Evolutionary conservation across 2,329 filamentous ascomycete genomes (phyloP).

Genomic region (Aspergillus awamori): DNA sequence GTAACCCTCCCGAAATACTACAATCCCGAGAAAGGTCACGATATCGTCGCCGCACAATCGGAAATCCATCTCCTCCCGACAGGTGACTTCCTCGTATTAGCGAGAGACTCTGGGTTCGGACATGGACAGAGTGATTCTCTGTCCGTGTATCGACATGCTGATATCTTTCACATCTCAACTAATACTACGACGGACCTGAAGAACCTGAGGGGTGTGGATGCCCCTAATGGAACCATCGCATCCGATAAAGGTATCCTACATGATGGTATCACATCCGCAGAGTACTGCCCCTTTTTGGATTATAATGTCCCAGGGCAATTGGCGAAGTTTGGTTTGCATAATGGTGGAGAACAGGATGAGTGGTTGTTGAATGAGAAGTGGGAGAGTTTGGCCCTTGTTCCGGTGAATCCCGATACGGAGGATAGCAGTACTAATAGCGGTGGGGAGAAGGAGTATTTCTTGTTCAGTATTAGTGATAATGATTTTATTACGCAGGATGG

Average conservation of each 20-base stretch:
- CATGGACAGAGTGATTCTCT: slow-evolving; percentile 56
- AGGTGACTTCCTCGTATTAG: slow-evolving; percentile 67
- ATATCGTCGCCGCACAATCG: slow-evolving; percentile 65
- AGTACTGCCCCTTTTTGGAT: slow-evolving; percentile 68
- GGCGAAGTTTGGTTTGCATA: slow-evolving; percentile 67
- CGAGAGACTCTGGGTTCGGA: slow-evolving; percentile 65
- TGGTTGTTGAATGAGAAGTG: slow-evolving; percentile 74
- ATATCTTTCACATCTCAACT: slow-evolving; percentile 66
- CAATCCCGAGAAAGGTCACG: slow-evolving; percentile 54
- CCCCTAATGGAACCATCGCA: slow-evolving; percentile 49
- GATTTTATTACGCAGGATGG: slow-evolving; percentile 76
- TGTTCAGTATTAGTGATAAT: slow-evolving; percentile 71
- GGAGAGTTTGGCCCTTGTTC: slow-evolving; percentile 68
- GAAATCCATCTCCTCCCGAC: slow-evolving; percentile 67
- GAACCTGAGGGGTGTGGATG: slow-evolving; percentile 41
- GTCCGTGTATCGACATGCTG: slow-evolving; percentile 68
- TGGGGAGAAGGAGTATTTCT: slow-evolving; percentile 63
- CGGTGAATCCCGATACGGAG: slow-evolving; percentile 51
- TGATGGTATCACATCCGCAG: slow-evolving; percentile 57
- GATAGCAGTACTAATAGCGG: slow-evolving; percentile 16
- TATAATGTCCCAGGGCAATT: slow-evolving; percentile 69
- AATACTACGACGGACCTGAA: slow-evolving; percentile 62
- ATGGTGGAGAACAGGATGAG: slow-evolving; percentile 64
- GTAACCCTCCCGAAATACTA: slow-evolving; percentile 65
- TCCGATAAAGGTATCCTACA: slow-evolving; percentile 57